phyloP scores from a whole-genome alignment of 208 protist genomes.

The Leishmania lainsoni region DNA sequence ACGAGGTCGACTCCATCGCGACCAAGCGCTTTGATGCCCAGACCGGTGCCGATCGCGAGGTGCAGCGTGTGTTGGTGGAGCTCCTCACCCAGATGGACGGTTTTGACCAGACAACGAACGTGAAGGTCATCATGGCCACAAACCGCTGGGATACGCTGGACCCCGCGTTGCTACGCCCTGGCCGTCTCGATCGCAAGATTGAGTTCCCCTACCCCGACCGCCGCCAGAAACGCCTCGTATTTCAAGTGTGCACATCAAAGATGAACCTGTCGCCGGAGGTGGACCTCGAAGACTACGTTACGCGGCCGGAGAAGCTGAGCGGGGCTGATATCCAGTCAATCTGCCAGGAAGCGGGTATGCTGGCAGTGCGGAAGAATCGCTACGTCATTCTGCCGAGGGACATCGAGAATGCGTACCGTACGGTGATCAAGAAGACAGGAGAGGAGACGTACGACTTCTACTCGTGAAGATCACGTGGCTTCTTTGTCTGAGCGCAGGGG shows the following conservation, averaged over 20 bases:
- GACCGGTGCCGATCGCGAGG: slow-evolving; percentile 98
- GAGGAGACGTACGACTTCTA: slow-evolving; percentile 90
- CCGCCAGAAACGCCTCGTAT: slow-evolving; percentile 99
- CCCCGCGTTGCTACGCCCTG: slow-evolving; percentile 98
- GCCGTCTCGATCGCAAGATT: slow-evolving; percentile 97
- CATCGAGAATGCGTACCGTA: slow-evolving; percentile 98
- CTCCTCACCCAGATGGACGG: slow-evolving; percentile 99
- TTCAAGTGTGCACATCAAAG: slow-evolving; percentile 98
- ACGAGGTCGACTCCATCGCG: slow-evolving; percentile 99
- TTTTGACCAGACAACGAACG: slow-evolving; percentile 98
- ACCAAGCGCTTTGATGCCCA: slow-evolving; percentile 99
- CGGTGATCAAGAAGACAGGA: slow-evolving; percentile 84
- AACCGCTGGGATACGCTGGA: slow-evolving; percentile 99
- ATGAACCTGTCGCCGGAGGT: slow-evolving; percentile 99
- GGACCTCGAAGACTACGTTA: slow-evolving; percentile 97
- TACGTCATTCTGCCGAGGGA: slow-evolving; percentile 99
- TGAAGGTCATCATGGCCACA: slow-evolving; percentile 99
- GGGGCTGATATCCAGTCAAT: slow-evolving; percentile 99
- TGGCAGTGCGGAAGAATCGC: slow-evolving; percentile 99
- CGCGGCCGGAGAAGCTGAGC: slow-evolving; percentile 98
- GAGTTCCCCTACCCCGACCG: slow-evolving; percentile 99
- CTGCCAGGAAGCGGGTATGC: slow-evolving; percentile 99
- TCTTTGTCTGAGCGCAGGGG: not conserved
- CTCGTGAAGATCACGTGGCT: slow-evolving; percentile 38
- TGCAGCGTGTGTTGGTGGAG: slow-evolving; percentile 99